Percentiles rank a stretch among this genome's conserved stretches.
Evolutionary conservation across 2,329 filamentous ascomycete genomes (phyloP).

Genomic region (Trichoderma afroharzianum): DNA sequence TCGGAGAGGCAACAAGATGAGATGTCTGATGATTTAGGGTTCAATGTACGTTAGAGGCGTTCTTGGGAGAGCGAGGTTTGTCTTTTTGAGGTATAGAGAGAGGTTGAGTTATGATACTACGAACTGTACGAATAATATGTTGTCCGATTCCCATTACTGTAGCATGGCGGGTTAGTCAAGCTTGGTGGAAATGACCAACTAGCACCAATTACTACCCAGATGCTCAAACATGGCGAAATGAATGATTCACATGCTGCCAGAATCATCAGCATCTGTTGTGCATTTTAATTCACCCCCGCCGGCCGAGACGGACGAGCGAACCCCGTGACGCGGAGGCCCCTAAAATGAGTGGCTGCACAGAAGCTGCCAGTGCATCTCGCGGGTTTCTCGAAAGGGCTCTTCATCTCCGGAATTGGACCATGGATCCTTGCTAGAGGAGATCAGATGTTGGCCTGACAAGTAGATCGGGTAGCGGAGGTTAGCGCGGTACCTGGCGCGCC

Average conservation of each 20-base stretch:
- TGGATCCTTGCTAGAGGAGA: constrained; percentile 7
- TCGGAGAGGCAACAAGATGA: background rate
- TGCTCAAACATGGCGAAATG: too few relatives aligned
- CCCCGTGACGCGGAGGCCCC: background rate
- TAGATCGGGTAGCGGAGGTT: constrained; percentile 18
- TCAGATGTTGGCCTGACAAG: constrained; percentile 14
- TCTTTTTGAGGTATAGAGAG: background rate
- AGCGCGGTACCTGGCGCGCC: background rate
- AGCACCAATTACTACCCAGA: background rate
- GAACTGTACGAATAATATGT: background rate
- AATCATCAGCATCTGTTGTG: background rate
- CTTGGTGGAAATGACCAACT: background rate
- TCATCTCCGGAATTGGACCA: constrained; percentile 18
- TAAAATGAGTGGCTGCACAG: constrained; percentile 7
- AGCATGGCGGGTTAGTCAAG: background rate
- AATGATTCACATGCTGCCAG: background rate
- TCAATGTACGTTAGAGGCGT: constrained; percentile 3
- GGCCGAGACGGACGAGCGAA: background rate
- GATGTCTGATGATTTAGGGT: background rate
- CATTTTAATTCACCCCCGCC: background rate
- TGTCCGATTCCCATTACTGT: background rate
- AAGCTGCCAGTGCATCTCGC: constrained; percentile 6
- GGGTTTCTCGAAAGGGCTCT: constrained; percentile 15
- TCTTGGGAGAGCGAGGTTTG: background rate
- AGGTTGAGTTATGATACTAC: background rate